Evolutionary conservation across 1,139 yeast genomes (phyloP).

Genomic region (Kodamaea arcana): DNA sequence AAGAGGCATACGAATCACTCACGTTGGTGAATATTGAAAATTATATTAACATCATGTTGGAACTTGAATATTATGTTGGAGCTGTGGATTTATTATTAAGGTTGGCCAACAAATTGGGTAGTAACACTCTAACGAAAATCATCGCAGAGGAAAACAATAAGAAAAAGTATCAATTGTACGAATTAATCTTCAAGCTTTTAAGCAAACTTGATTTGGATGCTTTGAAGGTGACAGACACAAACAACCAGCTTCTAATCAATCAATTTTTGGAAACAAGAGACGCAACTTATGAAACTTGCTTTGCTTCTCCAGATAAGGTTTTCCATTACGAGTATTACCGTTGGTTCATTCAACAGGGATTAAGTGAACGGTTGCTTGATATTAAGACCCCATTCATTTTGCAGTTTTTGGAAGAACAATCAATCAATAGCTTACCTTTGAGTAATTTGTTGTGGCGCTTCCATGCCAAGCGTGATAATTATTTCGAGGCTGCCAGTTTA

Average conservation of each 20-base stretch:
- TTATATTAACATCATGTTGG: constrained; percentile 73
- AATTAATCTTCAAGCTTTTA: constrained; percentile 68
- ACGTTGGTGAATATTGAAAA: constrained; percentile 78
- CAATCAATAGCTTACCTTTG: constrained; percentile 62
- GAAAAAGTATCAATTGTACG: constrained; percentile 58
- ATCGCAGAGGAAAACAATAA: constrained; percentile 17
- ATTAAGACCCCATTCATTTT: constrained; percentile 78
- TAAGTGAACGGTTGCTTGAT: constrained; percentile 71
- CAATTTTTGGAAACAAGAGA: constrained; percentile 63
- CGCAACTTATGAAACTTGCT: constrained; percentile 69
- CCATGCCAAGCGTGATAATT: constrained; percentile 77
- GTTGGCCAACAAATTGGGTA: constrained; percentile 67
- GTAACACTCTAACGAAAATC: constrained; percentile 6
- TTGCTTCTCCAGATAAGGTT: constrained; percentile 67
- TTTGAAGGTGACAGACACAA: constrained; percentile 44
- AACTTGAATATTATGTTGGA: constrained; percentile 75
- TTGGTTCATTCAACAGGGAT: constrained; percentile 82
- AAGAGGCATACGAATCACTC: constrained; percentile 74
- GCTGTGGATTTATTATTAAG: constrained; percentile 81
- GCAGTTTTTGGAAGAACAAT: constrained; percentile 71
- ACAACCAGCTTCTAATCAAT: constrained; percentile 42
- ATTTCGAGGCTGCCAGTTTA: constrained; percentile 79
- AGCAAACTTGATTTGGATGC: constrained; percentile 69
- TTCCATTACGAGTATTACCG: constrained; percentile 91
- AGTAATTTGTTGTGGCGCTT: constrained; percentile 87